Base-by-base conservation (phyloP, 108 stramenopile species). In the Stephanodiscus minutulus region DNA sequence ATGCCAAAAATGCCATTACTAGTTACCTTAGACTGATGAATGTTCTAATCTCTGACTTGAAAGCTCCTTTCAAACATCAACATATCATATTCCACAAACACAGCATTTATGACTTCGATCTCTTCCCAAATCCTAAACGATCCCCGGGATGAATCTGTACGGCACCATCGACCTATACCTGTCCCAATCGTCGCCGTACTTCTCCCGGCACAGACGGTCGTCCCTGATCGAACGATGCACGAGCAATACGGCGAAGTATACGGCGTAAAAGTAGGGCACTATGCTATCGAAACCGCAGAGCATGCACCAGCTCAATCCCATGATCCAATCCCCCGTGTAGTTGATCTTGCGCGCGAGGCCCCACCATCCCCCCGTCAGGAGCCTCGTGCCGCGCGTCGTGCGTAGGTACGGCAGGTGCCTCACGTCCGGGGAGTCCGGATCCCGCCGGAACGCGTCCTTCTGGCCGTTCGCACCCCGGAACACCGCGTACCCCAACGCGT, bases 301-400 rank as follows among this genome's bases (percentile, higher is more conserved):
- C 71, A 98, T 77, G 70, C 97, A 97, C 94, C 97, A 99, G 9
- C 96, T 87, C n/a, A 99, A 70, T 33, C 94, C 96, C 97, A 99
- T 96, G 68, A 98, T 70, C 89, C 94, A 98, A 70, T 99, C 99
- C 8, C 97, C 98, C 0, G 96, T 98, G 73, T 99, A 99, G 76
- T 99, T 99, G 75, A 99, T 97, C 73, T 99, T 98, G 28, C 99
- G 91, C 12, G 99, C 98, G 70, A 82, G 66, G 17, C 99, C 99
- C 99, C 99, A 99, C 96, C 96, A 99, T 15, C 99, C 98, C 55
- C 86, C 85, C 4, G 92, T 98, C 27, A 99, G 61, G 21, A 94
- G 70, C 39, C 90, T 90, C 8, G 96, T 97, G 8, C 96, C 96
- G 15, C 94, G 81, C 66, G 90, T 88, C n/a, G 94, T 94, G 70